Evolutionary conservation across 306 rosid species (phyloP), one percentile per base, ranked within the genome.

Genomic region (Corylus avellana): DNA sequence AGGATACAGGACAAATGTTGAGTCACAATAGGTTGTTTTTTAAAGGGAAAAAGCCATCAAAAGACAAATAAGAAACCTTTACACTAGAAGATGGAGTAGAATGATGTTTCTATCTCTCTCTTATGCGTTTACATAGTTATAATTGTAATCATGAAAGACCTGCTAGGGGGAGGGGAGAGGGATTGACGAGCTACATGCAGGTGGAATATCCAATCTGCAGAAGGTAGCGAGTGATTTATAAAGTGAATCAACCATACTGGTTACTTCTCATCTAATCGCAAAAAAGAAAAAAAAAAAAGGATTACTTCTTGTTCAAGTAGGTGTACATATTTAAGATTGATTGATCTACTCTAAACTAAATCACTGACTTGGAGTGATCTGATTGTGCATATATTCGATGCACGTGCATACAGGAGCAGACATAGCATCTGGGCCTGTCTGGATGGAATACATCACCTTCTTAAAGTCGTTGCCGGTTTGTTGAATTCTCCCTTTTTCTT

Each of bases 381-480:
- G 49, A 77, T 44, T 59, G 68, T 77, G 59, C 77, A 75, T 72
- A 58, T 54, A 78, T 78, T 81, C n/a, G 75, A 39, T 75, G 75
- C 63, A 78, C 72, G 56, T 82, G 77, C 72, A 75, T 75, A 82
- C 90, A 94, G 98, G 98, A 86, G 88, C 86, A 42, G 98, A 94
- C 83, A 91, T 92, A 70, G 87, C 98, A 67, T 92, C 98, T 69
- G 98, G 98, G 64, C 98, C 98, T 20, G 91, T 94, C 58, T 94
- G 98, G 98, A 87, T 89, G 92, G 98, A 94, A 85, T 94, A 94
- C 85, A 89, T 94, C 68, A 47, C 94, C 77, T 92, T 94, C 80
- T 83, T 92, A 61, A 94, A 88, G 84, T 89, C 93, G 51, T 87
- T 92, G 82, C 98, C 94, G 92, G 98, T 94, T 62, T 77, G 91